These are phyloP conservation scores for Lipomyces sp. DNA, from an alignment of 805 yeast genomes.

Conservation along the genomic window DNA sequence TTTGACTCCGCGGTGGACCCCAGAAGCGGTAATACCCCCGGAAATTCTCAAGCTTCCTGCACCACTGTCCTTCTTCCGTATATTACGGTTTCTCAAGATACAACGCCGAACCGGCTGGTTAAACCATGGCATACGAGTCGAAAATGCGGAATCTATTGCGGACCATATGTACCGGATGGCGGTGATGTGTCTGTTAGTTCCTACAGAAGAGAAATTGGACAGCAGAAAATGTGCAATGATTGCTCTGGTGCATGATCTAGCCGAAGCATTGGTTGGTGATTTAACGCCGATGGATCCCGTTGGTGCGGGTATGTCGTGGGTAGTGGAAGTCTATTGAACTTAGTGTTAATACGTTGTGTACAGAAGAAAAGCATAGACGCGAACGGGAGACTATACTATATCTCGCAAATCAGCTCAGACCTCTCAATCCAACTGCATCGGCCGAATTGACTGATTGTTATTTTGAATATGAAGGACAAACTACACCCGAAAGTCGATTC, in stretches of 20 bases:
- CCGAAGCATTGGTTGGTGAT: conserved; percentile 93
- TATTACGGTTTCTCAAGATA: conserved; percentile 56
- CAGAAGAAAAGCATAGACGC: conserved; percentile 77
- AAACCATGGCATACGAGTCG: conserved; percentile 62
- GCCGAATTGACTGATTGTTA: conserved; percentile 70
- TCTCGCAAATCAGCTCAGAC: conserved; percentile 61
- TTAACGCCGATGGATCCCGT: conserved; percentile 82
- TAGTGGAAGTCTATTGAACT: background rate
- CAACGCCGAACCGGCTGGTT: conserved; percentile 95
- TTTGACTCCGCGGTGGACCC: conserved; percentile 18
- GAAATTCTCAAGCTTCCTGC: conserved; percentile 39
- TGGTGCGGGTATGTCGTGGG: conserved; percentile 51
- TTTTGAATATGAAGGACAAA: conserved; percentile 87
- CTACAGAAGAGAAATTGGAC: conserved; percentile 55
- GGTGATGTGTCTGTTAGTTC: conserved; percentile 71
- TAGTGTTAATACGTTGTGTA: background rate
- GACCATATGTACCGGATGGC: conserved; percentile 98
- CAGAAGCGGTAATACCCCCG: conserved; percentile 52
- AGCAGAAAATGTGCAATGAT: conserved; percentile 77
- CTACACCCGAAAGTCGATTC: conserved; percentile 79
- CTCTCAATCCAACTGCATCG: conserved; percentile 69
- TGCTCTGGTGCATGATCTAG: conserved; percentile 90
- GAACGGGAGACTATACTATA: conserved; percentile 76
- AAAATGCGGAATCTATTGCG: conserved; percentile 46
- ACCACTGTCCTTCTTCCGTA: conserved; percentile 34